Conservation (phyloP, 208 protist species). For the Angomonas deanei region DNA sequence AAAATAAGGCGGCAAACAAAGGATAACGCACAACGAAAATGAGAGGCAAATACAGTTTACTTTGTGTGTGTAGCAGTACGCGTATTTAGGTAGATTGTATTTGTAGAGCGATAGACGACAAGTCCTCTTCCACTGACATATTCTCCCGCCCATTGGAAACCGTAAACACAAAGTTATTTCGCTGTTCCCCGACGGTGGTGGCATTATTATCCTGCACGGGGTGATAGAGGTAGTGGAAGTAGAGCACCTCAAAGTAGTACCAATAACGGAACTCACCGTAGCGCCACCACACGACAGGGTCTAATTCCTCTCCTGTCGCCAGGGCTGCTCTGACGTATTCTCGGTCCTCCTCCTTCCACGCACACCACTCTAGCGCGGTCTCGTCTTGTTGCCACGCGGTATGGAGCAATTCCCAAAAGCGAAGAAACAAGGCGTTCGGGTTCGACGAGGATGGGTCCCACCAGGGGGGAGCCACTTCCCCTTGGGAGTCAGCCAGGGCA, state of each 20-base stretch:
- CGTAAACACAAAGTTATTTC: conserved; percentile 8
- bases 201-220: conserved; percentile 2
- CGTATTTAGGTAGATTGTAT: not conserved
- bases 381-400: too few species aligned
- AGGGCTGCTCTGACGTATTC: not conserved
- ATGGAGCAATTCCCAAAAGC: too few species aligned
- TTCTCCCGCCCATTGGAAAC: not conserved
- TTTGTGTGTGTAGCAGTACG: not conserved
- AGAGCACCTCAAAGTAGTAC: conserved; percentile 49
- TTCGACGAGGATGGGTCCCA: too few species aligned
- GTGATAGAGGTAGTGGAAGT: conserved; percentile 22
- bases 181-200: not conserved
- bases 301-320: not conserved
- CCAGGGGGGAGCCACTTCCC: too few species aligned
- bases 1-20: not conserved
- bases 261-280: conserved; percentile 56
- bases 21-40: too few species aligned
- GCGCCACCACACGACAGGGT: not conserved
- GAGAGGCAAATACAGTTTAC: too few species aligned
- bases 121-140: not conserved
- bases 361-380: not conserved
- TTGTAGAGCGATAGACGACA: not conserved
- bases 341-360: not conserved
- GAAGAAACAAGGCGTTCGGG: too few species aligned
- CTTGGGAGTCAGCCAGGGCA: not conserved